Conservation (phyloP, 306 rosid genomes). For the Begonia loranthoides region DNA sequence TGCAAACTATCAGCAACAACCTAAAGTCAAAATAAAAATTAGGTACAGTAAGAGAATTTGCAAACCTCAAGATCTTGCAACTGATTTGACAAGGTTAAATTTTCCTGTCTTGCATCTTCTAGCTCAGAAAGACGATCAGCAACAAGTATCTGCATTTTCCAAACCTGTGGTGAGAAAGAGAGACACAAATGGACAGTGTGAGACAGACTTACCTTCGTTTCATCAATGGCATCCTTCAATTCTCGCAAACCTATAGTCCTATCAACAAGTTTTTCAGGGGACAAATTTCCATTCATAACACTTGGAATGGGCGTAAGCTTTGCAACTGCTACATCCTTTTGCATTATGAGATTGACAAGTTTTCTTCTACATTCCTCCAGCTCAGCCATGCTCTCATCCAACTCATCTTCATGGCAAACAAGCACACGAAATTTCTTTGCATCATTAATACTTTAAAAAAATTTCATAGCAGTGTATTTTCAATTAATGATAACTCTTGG, state of each 20-base stretch:
- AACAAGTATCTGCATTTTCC: conserved; percentile 48
- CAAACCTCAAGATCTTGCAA: conserved; percentile 81
- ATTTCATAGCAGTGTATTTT: too few relatives aligned
- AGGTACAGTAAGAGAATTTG: conserved; percentile 2
- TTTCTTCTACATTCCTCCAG: conserved; percentile 89
- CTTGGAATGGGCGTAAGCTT: conserved; percentile 32
- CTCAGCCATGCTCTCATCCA: conserved; percentile 72
- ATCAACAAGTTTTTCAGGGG: conserved; percentile 72
- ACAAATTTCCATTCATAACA: conserved; percentile 55
- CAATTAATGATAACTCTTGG: too few relatives aligned
- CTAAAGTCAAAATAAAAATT: conserved; percentile 3
- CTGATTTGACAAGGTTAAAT: conserved; percentile 47
- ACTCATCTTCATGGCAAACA: conserved; percentile 51
- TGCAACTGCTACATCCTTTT: conserved; percentile 54
- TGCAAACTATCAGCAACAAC: neutral
- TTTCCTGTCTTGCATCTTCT: conserved; percentile 61
- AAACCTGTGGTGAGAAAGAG: conserved; percentile 8
- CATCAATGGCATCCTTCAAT: conserved; percentile 82
- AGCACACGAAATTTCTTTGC: neutral
- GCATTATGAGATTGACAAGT: conserved; percentile 77
- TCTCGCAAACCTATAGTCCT: conserved; percentile 57
- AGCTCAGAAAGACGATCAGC: conserved; percentile 73
- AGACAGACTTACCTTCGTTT: conserved; percentile 44
- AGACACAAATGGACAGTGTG: conserved; percentile 6
- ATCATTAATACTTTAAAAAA: too few relatives aligned